A percentile compares a stretch with the other conserved stretches of the same genome.
Conservation (phyloP, 352 stramenopile species). For the Phytophthora agathidicida region DNA sequence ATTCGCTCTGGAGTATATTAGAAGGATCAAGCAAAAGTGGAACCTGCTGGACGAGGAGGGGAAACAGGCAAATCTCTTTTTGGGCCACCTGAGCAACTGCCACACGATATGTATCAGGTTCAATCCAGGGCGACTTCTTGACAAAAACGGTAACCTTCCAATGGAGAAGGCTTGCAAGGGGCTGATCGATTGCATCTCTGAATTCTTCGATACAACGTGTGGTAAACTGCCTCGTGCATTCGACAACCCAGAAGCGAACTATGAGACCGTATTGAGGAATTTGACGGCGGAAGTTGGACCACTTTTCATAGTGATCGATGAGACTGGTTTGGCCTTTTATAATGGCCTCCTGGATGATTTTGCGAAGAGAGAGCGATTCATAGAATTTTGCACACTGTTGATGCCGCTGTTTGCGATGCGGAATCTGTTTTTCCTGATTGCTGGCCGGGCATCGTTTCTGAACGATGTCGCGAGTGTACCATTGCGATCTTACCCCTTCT, state of each 20-base stretch:
- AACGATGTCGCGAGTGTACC: background rate
- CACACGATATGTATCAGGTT: slow-evolving; percentile 12
- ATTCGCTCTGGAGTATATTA: slow-evolving; percentile 14
- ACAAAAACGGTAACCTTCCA: background rate
- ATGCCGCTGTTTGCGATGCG: slow-evolving; percentile 1
- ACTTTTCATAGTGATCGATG: slow-evolving; percentile 30
- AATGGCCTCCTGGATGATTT: background rate
- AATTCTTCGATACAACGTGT: background rate
- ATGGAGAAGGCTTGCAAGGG: background rate
- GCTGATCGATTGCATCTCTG: background rate
- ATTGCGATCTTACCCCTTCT: background rate
- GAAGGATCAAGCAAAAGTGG: background rate
- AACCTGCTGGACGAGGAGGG: too few relatives aligned
- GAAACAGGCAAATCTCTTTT: background rate
- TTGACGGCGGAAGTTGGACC: slow-evolving; percentile 25
- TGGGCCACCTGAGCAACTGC: slow-evolving; percentile 2
- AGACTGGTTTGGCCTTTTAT: slow-evolving; percentile 8
- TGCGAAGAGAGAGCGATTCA: background rate
- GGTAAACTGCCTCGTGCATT: background rate
- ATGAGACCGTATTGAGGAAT: background rate
- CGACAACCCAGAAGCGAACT: background rate
- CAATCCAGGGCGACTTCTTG: background rate
- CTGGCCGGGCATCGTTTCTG: slow-evolving; percentile 12
- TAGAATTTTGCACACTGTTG: background rate
- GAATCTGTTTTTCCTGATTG: slow-evolving; percentile 29